A percentile compares a stretch with the other conserved stretches of the same genome.
Evolutionary conservation across 2,329 filamentous ascomycete genomes (phyloP).

Genomic region (Fonsecaea pedrosoi): DNA sequence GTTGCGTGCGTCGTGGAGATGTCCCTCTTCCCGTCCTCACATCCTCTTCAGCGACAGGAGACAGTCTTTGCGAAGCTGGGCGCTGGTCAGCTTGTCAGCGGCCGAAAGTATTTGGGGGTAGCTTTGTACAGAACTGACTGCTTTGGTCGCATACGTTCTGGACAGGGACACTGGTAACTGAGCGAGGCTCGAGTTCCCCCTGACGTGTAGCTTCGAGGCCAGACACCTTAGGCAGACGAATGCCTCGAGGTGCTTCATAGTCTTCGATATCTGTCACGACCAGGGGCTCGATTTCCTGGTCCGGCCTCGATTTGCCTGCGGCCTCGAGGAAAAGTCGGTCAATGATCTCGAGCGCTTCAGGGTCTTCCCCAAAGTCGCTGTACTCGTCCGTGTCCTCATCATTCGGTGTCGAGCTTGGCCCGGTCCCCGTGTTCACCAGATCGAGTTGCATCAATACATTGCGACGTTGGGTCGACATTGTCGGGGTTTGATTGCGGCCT

Average conservation of each 20-base stretch:
- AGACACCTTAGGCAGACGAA: conserved; percentile 51
- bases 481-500: conserved; percentile 10
- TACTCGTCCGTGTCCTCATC: conserved; percentile 59
- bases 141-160: conserved; percentile 36
- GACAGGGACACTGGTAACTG: neutral
- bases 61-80: conserved; percentile 34
- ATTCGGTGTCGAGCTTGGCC: conserved; percentile 8
- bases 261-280: conserved; percentile 53
- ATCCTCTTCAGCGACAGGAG: conserved; percentile 16
- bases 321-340: conserved; percentile 58
- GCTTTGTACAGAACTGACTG: conserved; percentile 28
- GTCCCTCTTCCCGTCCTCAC: conserved; percentile 6
- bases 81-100: conserved; percentile 49
- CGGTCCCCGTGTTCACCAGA: neutral
- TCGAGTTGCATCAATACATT: conserved; percentile 22
- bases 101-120: conserved; percentile 50
- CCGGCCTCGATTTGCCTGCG: conserved; percentile 42
- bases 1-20: conserved; percentile 29
- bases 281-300: conserved; percentile 33
- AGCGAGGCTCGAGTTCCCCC: conserved; percentile 19
- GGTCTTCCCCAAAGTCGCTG: conserved; percentile 65
- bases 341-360: conserved; percentile 59
- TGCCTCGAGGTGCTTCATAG: conserved; percentile 48
- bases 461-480: conserved; percentile 23
- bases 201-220: conserved; percentile 47